Evolutionary conservation across 2,329 filamentous ascomycete species (phyloP), one percentile per base, ranked within the genome.

Genomic region (Sordariomycetes sp.): DNA sequence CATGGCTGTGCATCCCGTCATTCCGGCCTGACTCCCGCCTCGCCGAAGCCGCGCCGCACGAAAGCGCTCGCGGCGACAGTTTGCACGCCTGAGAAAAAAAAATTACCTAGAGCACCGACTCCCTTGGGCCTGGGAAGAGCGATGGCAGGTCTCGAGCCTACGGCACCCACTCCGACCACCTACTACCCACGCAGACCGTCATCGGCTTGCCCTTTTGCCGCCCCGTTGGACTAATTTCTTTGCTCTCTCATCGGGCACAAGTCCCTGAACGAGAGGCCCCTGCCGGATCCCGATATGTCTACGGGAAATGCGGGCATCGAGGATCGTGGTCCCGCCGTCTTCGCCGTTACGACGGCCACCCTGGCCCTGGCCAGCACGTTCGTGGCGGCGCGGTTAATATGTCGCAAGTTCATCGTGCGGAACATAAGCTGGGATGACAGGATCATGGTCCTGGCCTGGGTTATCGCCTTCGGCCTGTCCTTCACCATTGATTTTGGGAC

Each of bases 381-480:
- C 68, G 89, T 96, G 64, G 77, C 78, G 50, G 79, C 89, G 40
- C 85, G 92, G 58, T 76, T 96, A 63, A 73, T 89, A 50, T 90
- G 88, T 60, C 82, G 91, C 32, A 77, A 82, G 55, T 82, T 80
- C 53, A 86, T 97, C 55, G 86, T 96, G 59, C 83, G 82, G 64
- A 85, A 80, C 58, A 72, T 90, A 56, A 84, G 80, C 58, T 81
- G 82, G 75, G 90, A 96, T 71, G 92, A 96, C 76, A 88, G 86
- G 71, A 82, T 89, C 65, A 94, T 96, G 70, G 71, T 90, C 12
- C 63, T 89, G 48, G 90, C 91, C 58, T 96, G 90, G 92, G 64
- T 83, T 14, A 69, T 91, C 53, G 81, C 85, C 46, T 81, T 88
- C 62, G 87, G 83, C 40, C 73, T 90, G 46, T 85, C 82, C 22